Evolutionary conservation across 805 yeast genomes (phyloP).

Genomic region (Kuraishia piskuri): DNA sequence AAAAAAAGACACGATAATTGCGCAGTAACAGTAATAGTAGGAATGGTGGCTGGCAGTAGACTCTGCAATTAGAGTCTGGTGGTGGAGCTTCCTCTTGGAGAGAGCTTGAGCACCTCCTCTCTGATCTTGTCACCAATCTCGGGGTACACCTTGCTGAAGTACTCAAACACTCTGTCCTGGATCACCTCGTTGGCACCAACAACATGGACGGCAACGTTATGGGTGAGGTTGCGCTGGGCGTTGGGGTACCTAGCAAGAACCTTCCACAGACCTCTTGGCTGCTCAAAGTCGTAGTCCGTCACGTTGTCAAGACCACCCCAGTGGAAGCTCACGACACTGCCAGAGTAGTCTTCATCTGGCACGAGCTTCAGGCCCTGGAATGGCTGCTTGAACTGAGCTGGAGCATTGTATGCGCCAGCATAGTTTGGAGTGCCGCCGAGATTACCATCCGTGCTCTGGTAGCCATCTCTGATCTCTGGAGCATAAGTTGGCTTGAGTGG

Average conservation of each 20-base stretch:
- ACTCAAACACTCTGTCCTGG: conserved; percentile 70
- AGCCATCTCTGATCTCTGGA: conserved; percentile 81
- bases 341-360: conserved; percentile 21
- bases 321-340: conserved; percentile 59
- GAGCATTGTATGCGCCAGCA: conserved; percentile 43
- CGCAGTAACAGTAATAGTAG: too few relatives aligned
- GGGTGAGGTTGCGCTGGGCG: conserved; percentile 77
- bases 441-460: conserved; percentile 61
- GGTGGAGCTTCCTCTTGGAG: conserved; percentile 32
- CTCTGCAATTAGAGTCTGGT: conserved; percentile 14
- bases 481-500: conserved; percentile 54
- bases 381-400: conserved; percentile 33
- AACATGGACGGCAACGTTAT: conserved; percentile 75
- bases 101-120: conserved; percentile 46
- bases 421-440: conserved; percentile 75
- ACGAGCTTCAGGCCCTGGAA: conserved; percentile 17
- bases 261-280: conserved; percentile 71
- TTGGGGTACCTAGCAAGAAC: conserved; percentile 71
- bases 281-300: conserved; percentile 60
- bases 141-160: conserved; percentile 66
- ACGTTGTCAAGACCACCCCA: conserved; percentile 52
- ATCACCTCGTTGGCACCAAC: conserved; percentile 60
- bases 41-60: too few relatives aligned
- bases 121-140: conserved; percentile 61
- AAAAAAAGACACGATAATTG: too few relatives aligned